Evolutionary conservation across 768 basidiomycete species (phyloP).

Genomic region (Rhodocollybia butyracea): DNA sequence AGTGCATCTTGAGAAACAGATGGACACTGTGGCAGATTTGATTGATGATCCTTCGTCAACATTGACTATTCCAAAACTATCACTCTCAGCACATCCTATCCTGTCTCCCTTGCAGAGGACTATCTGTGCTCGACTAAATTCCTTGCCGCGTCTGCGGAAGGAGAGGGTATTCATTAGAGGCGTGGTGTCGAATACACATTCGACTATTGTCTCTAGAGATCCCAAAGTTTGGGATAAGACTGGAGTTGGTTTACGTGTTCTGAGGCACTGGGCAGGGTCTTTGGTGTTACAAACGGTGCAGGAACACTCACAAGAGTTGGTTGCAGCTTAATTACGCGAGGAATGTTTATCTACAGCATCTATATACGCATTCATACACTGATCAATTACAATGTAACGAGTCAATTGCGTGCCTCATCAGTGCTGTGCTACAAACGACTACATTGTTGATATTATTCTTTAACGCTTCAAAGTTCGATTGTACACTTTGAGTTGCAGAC

Average conservation of each 20-base stretch:
- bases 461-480: too few species aligned
- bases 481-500: too few species aligned
- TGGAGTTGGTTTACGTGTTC: slow-evolving; percentile 41
- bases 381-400: too few species aligned
- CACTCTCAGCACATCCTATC: slow-evolving; percentile 34
- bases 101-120: slow-evolving; percentile 55
- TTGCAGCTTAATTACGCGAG: too few species aligned
- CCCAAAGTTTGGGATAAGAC: slow-evolving; percentile 37
- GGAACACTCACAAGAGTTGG: too few species aligned
- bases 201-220: slow-evolving; percentile 53
- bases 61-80: slow-evolving; percentile 9
- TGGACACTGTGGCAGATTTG: slow-evolving; percentile 62
- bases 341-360: too few species aligned
- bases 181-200: slow-evolving; percentile 67
- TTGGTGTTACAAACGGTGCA: slow-evolving; percentile 35
- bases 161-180: slow-evolving; percentile 60
- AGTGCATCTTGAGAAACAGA: slow-evolving; percentile 52
- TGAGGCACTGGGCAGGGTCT: slow-evolving; percentile 51
- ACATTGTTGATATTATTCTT: too few species aligned
- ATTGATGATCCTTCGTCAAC: slow-evolving; percentile 38
- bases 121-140: slow-evolving; percentile 61
- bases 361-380: too few species aligned
- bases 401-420: too few species aligned
- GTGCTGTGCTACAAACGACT: too few species aligned
- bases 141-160: slow-evolving; percentile 66